A percentile compares a stretch with the other conserved stretches of the same genome.
phyloP scores from a whole-genome alignment of 1,284 basidiomycete species.

The Cryptococcus depauperatus region DNA sequence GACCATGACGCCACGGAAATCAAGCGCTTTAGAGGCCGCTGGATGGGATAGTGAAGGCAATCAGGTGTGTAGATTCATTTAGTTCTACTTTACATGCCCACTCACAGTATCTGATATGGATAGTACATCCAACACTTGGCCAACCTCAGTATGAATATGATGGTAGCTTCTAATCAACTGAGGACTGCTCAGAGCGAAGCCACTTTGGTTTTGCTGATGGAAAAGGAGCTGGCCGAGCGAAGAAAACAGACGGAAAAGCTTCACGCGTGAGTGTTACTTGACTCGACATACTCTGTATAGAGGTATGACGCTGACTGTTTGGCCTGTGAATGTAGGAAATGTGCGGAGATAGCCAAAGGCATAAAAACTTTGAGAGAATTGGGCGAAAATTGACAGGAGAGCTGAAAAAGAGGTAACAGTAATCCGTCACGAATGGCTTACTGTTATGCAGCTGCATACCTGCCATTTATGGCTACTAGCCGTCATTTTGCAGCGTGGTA shows the following conservation, averaged over 20 bases:
- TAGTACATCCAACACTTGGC: constrained; percentile 42
- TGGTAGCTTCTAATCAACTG: constrained; percentile 38
- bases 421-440: no score
- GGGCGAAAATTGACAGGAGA: no score
- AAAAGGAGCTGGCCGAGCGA: constrained; percentile 34
- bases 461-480: no score
- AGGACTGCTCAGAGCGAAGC: constrained; percentile 36
- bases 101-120: background rate
- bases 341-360: constrained; percentile 10
- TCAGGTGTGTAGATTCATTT: constrained; percentile 19
- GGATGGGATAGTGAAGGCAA: constrained; percentile 38
- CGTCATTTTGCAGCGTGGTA: no score
- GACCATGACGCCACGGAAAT: constrained; percentile 32
- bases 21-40: constrained; percentile 28
- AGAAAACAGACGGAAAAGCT: constrained; percentile 27
- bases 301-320: background rate
- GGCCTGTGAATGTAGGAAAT: constrained; percentile 7
- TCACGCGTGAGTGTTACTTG: constrained; percentile 19
- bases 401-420: no score
- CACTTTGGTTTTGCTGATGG: constrained; percentile 40
- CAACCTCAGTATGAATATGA: constrained; percentile 40
- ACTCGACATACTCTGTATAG: background rate
- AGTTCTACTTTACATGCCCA: background rate
- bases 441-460: no score
- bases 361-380: constrained; percentile 1